Evolutionary conservation across 2,329 filamentous ascomycete genomes (phyloP).

Genomic region (Diaporthe ampelina): DNA sequence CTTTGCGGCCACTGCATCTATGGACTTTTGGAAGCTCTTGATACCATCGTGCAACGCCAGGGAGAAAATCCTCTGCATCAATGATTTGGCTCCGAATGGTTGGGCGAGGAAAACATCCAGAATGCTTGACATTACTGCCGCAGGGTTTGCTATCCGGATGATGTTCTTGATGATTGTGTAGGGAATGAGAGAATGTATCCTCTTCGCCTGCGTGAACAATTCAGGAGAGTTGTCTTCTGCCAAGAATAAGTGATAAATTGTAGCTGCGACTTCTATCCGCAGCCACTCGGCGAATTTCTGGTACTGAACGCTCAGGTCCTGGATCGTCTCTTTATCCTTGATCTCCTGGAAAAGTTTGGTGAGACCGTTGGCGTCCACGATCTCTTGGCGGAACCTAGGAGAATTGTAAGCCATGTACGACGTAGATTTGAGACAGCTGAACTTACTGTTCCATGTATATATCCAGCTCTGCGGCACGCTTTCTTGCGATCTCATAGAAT

Average conservation of each 20-base stretch:
- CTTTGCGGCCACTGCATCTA: conserved; percentile 81
- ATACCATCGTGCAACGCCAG: conserved; percentile 94
- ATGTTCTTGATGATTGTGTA: conserved; percentile 97
- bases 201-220: conserved; percentile 91
- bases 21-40: conserved; percentile 85
- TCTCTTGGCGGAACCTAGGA: conserved; percentile 73
- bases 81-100: conserved; percentile 88
- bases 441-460: conserved; percentile 96
- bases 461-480: conserved; percentile 91
- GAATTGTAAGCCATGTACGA: conserved; percentile 41
- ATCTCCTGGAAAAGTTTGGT: conserved; percentile 95
- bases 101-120: conserved; percentile 96
- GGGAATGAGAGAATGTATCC: conserved; percentile 94
- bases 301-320: conserved; percentile 92
- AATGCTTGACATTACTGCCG: conserved; percentile 95
- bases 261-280: conserved; percentile 95
- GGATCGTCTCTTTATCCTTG: conserved; percentile 87
- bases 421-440: conserved; percentile 8
- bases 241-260: conserved; percentile 96
- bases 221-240: conserved; percentile 99
- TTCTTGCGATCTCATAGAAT: conserved; percentile 95
- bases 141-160: conserved; percentile 95
- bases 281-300: conserved; percentile 99
- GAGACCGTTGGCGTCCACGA: conserved; percentile 82
- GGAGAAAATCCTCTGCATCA: conserved; percentile 95